Percentiles rank a stretch among this genome's conserved stretches.
Evolutionary conservation across 106 monocot genomes (phyloP).

Genomic region (Acorus gramineus): DNA sequence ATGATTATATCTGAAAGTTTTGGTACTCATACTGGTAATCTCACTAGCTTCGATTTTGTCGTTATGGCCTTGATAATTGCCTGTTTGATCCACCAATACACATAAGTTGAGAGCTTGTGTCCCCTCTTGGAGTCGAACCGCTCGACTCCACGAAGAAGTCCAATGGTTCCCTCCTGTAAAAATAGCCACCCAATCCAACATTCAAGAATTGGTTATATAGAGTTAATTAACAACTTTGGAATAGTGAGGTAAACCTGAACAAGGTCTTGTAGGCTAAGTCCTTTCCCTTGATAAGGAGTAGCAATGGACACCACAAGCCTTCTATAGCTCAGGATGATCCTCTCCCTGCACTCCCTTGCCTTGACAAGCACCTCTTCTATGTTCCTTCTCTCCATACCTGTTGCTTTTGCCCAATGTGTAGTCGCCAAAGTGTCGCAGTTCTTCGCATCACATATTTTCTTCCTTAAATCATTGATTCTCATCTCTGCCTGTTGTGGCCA

Average conservation of each 20-base stretch:
- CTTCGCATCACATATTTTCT: background rate
- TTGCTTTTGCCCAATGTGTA: background rate
- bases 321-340: constrained; percentile 51
- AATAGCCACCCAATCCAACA: background rate
- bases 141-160: constrained; percentile 46
- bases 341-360: constrained; percentile 49
- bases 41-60: constrained; percentile 50
- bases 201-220: constrained; percentile 4
- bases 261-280: constrained; percentile 45
- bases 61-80: constrained; percentile 48
- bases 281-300: constrained; percentile 38
- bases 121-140: constrained; percentile 45
- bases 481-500: too few species aligned
- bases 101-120: constrained; percentile 56
- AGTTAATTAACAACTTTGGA: background rate
- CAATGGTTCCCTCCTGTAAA: constrained; percentile 61
- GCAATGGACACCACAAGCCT: constrained; percentile 51
- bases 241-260: constrained; percentile 32
- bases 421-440: background rate
- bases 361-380: constrained; percentile 22
- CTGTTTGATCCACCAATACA: constrained; percentile 74
- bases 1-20: background rate
- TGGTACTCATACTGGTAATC: constrained; percentile 35
- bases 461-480: too few species aligned
- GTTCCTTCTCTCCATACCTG: constrained; percentile 3